Evolutionary conservation across 2,329 filamentous ascomycete species (phyloP).

Genomic region (Ascosphaera acerosa): DNA sequence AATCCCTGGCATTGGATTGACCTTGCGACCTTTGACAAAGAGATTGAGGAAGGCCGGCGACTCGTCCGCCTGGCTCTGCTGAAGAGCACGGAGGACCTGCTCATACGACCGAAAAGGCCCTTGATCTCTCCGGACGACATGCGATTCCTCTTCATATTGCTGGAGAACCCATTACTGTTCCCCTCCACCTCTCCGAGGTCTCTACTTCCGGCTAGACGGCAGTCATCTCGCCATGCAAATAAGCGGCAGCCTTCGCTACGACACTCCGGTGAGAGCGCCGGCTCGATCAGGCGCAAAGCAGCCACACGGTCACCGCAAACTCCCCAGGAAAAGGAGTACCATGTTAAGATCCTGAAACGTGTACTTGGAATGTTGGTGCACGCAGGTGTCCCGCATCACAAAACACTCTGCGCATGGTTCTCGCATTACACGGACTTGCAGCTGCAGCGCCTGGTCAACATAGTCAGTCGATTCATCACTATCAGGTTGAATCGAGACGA

Average conservation of each 20-base stretch:
- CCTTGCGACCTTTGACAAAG: slow-evolving; percentile 23
- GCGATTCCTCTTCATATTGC: slow-evolving; percentile 51
- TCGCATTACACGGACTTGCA: slow-evolving; percentile 39
- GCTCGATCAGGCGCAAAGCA: too few relatives aligned
- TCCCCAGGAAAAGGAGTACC: neutral
- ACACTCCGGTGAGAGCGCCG: too few relatives aligned
- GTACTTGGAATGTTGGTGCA: slow-evolving; percentile 60
- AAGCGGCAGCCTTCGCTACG: neutral
- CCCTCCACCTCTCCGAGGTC: slow-evolving; percentile 12
- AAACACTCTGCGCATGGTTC: slow-evolving; percentile 55
- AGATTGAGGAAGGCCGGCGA: slow-evolving; percentile 35
- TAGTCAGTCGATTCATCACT: slow-evolving; percentile 54
- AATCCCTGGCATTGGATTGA: slow-evolving; percentile 19
- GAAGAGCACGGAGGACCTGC: slow-evolving; percentile 50
- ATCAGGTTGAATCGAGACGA: slow-evolving; percentile 51
- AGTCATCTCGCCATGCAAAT: neutral
- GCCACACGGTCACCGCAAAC: too few relatives aligned
- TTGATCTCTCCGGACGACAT: slow-evolving; percentile 43
- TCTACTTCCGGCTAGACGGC: slow-evolving; percentile 2
- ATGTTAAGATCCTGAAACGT: slow-evolving; percentile 43
- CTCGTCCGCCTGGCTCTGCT: slow-evolving; percentile 45
- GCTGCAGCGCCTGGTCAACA: slow-evolving; percentile 49
- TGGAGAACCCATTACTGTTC: slow-evolving; percentile 55
- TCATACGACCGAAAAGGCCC: slow-evolving; percentile 53
- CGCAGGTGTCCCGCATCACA: slow-evolving; percentile 47